A percentile compares a stretch with the other conserved stretches of the same genome.
These are phyloP conservation scores for Leishmania tropica DNA, from an alignment of 208 protist species.

Conservation along the genomic window DNA sequence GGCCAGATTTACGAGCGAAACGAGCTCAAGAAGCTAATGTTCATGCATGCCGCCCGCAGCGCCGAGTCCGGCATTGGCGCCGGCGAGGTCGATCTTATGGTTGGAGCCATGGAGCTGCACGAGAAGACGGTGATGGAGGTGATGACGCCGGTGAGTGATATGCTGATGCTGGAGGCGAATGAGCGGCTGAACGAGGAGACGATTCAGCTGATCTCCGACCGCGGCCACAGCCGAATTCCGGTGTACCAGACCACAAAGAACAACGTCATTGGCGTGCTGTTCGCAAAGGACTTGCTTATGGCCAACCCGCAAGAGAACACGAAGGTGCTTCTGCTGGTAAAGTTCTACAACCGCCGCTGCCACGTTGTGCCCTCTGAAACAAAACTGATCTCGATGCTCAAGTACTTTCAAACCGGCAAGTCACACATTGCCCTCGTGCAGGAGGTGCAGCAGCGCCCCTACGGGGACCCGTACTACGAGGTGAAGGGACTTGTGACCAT, in stretches of 20 bases:
- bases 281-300: constrained; percentile 95
- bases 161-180: constrained; percentile 93
- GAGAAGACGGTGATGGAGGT: constrained; percentile 93
- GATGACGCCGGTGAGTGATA: constrained; percentile 94
- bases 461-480: constrained; percentile 95
- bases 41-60: constrained; percentile 91
- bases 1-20: constrained; percentile 95
- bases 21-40: constrained; percentile 96
- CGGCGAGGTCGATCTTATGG: constrained; percentile 93
- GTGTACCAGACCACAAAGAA: constrained; percentile 92
- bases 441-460: constrained; percentile 85
- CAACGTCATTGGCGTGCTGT: constrained; percentile 93
- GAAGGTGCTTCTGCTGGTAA: constrained; percentile 91
- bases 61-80: constrained; percentile 84
- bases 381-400: constrained; percentile 94
- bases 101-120: constrained; percentile 94
- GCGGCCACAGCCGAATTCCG: constrained; percentile 94
- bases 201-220: constrained; percentile 92
- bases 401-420: constrained; percentile 94
- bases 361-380: constrained; percentile 90
- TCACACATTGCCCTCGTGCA: constrained; percentile 95
- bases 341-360: constrained; percentile 93
- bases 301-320: constrained; percentile 94
- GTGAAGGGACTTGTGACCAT: constrained; percentile 96
- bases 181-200: constrained; percentile 92